Conservation (phyloP, 495 filamentous ascomycete species). For the Talaromyces stipitatus region DNA sequence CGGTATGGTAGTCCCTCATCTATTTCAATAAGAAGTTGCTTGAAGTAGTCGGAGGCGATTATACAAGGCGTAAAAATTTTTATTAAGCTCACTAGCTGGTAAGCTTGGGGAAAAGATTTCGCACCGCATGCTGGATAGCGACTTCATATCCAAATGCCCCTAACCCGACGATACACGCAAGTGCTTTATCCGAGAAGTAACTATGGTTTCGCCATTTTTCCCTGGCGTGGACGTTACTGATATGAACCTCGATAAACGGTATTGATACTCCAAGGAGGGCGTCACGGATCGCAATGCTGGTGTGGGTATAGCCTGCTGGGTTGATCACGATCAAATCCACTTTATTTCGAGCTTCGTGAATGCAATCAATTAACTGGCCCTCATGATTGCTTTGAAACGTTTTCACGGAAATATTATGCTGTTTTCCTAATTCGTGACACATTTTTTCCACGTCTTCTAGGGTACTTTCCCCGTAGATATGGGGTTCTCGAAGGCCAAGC, state of each 20-base stretch:
- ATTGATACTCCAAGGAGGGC: constrained; percentile 50
- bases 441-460: constrained; percentile 41
- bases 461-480: constrained; percentile 50
- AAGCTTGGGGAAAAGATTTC: constrained; percentile 6
- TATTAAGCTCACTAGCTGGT: constrained; percentile 22
- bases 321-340: constrained; percentile 51
- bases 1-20: no score
- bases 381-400: constrained; percentile 52
- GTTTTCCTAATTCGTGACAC: constrained; percentile 24
- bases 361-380: constrained; percentile 43
- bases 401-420: constrained; percentile 22
- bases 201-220: constrained; percentile 48
- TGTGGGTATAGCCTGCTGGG: constrained; percentile 53
- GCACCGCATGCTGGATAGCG: constrained; percentile 42
- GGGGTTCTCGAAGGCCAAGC: constrained; percentile 53
- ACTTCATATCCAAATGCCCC: constrained; percentile 52
- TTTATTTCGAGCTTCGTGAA: constrained; percentile 32
- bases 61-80: constrained; percentile 29
- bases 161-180: constrained; percentile 48
- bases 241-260: constrained; percentile 56
- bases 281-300: constrained; percentile 50
- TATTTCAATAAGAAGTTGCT: neutral
- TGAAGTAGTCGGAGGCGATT: neutral
- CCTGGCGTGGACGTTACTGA: constrained; percentile 49
- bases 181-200: constrained; percentile 54